These are phyloP conservation scores for Herpetomonas muscarum DNA, from an alignment of 208 protist species.

Conservation along the genomic window DNA sequence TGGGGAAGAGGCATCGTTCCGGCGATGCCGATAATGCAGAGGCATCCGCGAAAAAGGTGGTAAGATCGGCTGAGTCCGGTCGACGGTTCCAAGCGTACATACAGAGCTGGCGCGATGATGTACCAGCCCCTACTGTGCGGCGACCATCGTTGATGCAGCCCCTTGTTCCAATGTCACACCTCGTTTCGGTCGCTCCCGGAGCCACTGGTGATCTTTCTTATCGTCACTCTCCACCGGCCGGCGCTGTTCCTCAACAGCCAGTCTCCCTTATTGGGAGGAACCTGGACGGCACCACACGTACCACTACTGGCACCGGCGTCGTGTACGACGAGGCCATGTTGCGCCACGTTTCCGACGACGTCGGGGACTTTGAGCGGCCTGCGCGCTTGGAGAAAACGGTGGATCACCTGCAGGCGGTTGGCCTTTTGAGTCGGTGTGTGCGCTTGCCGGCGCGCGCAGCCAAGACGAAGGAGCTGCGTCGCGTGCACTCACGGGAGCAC, in stretches of 20 bases:
- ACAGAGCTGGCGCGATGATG: conserved; percentile 14
- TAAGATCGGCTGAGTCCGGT: conserved; percentile 12
- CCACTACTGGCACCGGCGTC: conserved; percentile 66
- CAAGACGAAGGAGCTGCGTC: conserved; percentile 65
- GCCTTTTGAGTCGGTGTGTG: conserved; percentile 45
- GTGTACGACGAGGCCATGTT: conserved; percentile 63
- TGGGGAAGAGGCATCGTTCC: not conserved
- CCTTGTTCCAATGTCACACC: not conserved
- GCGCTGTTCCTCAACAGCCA: too few relatives aligned
- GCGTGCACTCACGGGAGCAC: conserved; percentile 61
- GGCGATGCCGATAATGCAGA: not conserved
- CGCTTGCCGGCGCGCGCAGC: conserved; percentile 37
- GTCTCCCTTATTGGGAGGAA: too few relatives aligned
- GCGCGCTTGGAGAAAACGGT: conserved; percentile 54
- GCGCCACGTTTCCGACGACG: conserved; percentile 47
- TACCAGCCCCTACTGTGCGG: not conserved
- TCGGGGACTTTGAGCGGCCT: conserved; percentile 68
- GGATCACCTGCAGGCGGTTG: conserved; percentile 57
- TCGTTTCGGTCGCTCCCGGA: not conserved
- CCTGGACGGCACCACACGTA: too few relatives aligned
- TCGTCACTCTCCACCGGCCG: too few relatives aligned
- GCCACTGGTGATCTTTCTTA: too few relatives aligned
- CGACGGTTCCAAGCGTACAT: conserved; percentile 30
- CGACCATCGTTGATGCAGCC: not conserved
- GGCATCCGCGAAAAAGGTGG: not conserved